Percentiles rank a stretch among this genome's conserved stretches.
These are phyloP conservation scores for Rhodotorula diobovata DNA, from an alignment of 768 basidiomycete genomes.

Conservation along the genomic window DNA sequence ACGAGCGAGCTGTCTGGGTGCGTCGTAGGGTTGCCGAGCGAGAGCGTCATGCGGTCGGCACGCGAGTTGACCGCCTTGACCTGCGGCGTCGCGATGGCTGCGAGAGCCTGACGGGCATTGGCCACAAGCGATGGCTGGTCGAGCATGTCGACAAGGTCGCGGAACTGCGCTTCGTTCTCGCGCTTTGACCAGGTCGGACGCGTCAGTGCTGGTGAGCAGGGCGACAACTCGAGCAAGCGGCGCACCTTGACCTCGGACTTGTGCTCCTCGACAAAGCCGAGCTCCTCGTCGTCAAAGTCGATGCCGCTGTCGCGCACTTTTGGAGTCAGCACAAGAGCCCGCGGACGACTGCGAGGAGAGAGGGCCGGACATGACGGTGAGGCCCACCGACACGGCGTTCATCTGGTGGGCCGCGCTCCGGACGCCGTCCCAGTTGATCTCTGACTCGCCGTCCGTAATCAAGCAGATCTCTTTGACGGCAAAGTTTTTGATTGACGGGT, in stretches of 20 bases:
- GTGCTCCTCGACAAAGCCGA: slow-evolving; percentile 60
- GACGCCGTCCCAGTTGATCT: slow-evolving; percentile 64
- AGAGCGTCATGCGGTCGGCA: slow-evolving; percentile 61
- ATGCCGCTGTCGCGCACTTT: slow-evolving; percentile 59
- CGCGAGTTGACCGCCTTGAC: slow-evolving; percentile 63
- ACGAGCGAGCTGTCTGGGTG: slow-evolving; percentile 68
- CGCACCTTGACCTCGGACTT: slow-evolving; percentile 72
- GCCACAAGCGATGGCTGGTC: slow-evolving; percentile 57
- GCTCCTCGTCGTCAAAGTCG: slow-evolving; percentile 74
- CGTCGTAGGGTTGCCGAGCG: slow-evolving; percentile 69
- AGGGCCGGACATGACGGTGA: slow-evolving; percentile 69
- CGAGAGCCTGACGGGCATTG: slow-evolving; percentile 63
- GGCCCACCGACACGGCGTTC: slow-evolving; percentile 55
- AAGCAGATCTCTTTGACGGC: slow-evolving; percentile 81
- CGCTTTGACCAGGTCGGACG: slow-evolving; percentile 51
- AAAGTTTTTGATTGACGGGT: slow-evolving; percentile 62
- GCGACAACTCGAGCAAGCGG: neutral
- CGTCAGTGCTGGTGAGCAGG: neutral
- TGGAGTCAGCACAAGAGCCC: neutral
- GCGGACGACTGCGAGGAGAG: neutral
- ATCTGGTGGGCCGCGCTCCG: slow-evolving; percentile 60
- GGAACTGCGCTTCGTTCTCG: slow-evolving; percentile 70
- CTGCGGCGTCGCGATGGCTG: slow-evolving; percentile 53
- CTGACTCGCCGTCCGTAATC: slow-evolving; percentile 77
- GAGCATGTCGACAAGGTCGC: slow-evolving; percentile 49